Evolutionary conservation across 169 alveolate genomes (phyloP), one percentile per base, ranked within the genome.

Genomic region (Perkinsus marinus): DNA sequence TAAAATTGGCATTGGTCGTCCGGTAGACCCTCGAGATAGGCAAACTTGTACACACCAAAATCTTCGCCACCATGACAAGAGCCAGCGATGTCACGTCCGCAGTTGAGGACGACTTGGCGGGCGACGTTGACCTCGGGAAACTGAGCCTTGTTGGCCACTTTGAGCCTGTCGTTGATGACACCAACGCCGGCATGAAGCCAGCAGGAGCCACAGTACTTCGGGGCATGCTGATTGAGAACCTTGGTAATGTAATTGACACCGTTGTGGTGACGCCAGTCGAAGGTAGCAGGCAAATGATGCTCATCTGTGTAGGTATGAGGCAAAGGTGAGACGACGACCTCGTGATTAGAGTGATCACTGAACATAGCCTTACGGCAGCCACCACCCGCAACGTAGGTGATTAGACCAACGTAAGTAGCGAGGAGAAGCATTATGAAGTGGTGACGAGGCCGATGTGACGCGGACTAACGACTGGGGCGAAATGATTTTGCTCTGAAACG

Each of bases 131-230:
- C 90, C 92, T 95, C 95, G 39, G 96, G 95, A 90, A 94, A 94
- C 46, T 91, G 91, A 39, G 93, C 95, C 37, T 93, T 93, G 92
- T 94, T 93, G 34, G 95, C 92, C 91, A 96, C 95, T 92, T 95
- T 95, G 92, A 95, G 92, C 93, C 98, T 95, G 93, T 96, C 98
- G 91, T 96, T 94, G 43, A 96, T 93, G 16, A 97, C 94, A 26
- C 96, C 92, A 89, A 97, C 94, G 6, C 96, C 93, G 19, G 96
- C 98, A 89, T 94, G 96, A 38, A 97, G 96, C 98, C 97, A 96
- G 92, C 98, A 97, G 79, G 96, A 93, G 43, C 97, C 97, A 92
- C 98, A 97, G 91, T 95, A 95, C 91, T 93, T 89, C 10, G 97
- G 98, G 57, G 95, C 94, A 93, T 95, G 97, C 93, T 96, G 95